phyloP scores from a whole-genome alignment of 1,139 yeast species.

The Lodderomyces elongisporus region DNA sequence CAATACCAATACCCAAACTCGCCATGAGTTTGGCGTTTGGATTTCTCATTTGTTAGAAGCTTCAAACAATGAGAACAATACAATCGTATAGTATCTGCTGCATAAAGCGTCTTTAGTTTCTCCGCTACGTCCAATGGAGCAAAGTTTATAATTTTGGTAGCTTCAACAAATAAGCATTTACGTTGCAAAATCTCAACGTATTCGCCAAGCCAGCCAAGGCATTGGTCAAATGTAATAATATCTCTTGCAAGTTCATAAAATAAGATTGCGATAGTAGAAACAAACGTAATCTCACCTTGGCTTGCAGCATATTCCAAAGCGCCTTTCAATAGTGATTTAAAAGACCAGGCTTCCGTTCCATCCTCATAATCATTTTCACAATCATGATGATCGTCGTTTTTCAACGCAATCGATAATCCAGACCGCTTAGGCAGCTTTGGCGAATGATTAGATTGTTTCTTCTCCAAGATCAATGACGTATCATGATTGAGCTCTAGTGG shows the following conservation, averaged over 20 bases:
- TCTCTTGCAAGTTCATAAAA: slow-evolving; percentile 38
- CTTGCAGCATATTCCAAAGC: slow-evolving; percentile 50
- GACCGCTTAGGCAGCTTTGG: neutral
- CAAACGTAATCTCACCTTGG: slow-evolving; percentile 64
- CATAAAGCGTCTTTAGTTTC: slow-evolving; percentile 43
- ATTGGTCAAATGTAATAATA: slow-evolving; percentile 14
- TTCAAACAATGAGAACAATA: slow-evolving; percentile 67
- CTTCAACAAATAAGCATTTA: slow-evolving; percentile 49
- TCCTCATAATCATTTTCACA: no score
- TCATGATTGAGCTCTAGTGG: neutral
- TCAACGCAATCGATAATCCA: neutral
- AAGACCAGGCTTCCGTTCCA: slow-evolving; percentile 32
- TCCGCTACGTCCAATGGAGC: slow-evolving; percentile 34
- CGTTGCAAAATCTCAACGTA: slow-evolving; percentile 57
- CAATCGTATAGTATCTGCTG: slow-evolving; percentile 45
- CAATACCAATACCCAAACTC: slow-evolving; percentile 81
- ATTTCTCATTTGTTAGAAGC: slow-evolving; percentile 58
- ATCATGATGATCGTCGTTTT: slow-evolving; percentile 14
- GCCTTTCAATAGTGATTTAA: slow-evolving; percentile 28
- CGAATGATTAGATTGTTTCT: neutral
- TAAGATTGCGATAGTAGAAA: slow-evolving; percentile 55
- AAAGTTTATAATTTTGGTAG: slow-evolving; percentile 53
- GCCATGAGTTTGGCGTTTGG: slow-evolving; percentile 34
- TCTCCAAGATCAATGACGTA: neutral
- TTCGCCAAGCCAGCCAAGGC: slow-evolving; percentile 50